A percentile compares a stretch with the other conserved stretches of the same genome.
These are phyloP conservation scores for Moniliophthora roreri DNA, from an alignment of 1,284 basidiomycete species.

Conservation along the genomic window DNA sequence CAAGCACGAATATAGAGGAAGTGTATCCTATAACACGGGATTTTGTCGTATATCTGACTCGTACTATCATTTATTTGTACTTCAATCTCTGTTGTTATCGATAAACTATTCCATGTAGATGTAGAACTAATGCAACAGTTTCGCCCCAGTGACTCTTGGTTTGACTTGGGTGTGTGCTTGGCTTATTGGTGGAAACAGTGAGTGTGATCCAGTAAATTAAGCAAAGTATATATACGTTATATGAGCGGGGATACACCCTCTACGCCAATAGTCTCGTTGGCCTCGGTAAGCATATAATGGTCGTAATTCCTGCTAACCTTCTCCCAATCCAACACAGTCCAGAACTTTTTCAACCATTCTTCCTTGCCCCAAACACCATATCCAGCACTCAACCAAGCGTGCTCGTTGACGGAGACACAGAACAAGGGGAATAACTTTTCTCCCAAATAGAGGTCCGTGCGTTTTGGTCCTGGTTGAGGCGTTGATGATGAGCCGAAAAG, in stretches of 20 bases:
- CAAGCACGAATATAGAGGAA: neutral
- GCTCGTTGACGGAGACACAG: constrained; percentile 87
- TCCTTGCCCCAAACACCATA: constrained; percentile 96
- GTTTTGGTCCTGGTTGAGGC: neutral
- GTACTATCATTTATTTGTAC: neutral
- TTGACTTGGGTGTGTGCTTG: too few relatives aligned
- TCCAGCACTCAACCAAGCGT: constrained; percentile 86
- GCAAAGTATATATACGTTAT: constrained; percentile 2
- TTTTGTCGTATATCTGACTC: neutral
- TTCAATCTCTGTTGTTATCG: constrained; percentile 1
- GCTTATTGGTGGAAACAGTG: too few relatives aligned
- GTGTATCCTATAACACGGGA: too few relatives aligned
- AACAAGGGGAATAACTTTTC: constrained; percentile 75
- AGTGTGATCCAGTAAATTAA: neutral
- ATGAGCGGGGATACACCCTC: too few relatives aligned
- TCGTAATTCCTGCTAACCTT: constrained; percentile 47
- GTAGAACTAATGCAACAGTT: neutral
- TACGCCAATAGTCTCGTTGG: too few relatives aligned
- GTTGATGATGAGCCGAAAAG: constrained; percentile 6
- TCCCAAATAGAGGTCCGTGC: constrained; percentile 31
- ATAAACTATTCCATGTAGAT: constrained; percentile 11
- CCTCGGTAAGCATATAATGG: constrained; percentile 4
- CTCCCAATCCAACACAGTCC: constrained; percentile 86
- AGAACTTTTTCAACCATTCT: constrained; percentile 87
- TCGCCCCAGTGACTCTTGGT: neutral